phyloP scores from a whole-genome alignment of 106 monocot genomes.

The Iris macrosiphon region DNA sequence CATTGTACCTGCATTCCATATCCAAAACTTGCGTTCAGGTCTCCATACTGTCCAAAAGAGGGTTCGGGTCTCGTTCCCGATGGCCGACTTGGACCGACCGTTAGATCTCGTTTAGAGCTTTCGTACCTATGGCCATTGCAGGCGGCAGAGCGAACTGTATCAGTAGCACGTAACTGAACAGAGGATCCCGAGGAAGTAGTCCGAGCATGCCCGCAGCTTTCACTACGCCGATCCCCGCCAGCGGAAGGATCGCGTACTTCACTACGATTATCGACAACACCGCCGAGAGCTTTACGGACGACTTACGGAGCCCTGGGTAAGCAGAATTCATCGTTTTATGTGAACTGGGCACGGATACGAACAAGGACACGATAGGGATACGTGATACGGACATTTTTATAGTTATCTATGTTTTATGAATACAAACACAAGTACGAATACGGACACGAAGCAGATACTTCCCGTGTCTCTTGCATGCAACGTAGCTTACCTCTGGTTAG shows the following conservation, averaged over 20 bases:
- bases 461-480: background rate
- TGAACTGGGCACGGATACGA: no score
- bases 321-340: no score
- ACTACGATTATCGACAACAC: slow-evolving; percentile 31
- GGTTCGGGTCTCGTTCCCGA: background rate
- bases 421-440: no score
- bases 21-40: no score
- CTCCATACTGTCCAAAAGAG: no score
- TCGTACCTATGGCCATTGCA: slow-evolving; percentile 45
- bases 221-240: slow-evolving; percentile 39
- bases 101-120: background rate
- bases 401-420: no score
- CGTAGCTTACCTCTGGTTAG: slow-evolving; percentile 25
- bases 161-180: slow-evolving; percentile 44
- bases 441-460: no score
- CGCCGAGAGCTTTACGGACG: slow-evolving; percentile 14
- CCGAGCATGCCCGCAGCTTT: slow-evolving; percentile 28
- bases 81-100: background rate
- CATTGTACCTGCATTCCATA: slow-evolving; percentile 29
- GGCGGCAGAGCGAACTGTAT: slow-evolving; percentile 62
- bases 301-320: slow-evolving; percentile 25
- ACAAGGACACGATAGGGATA: no score
- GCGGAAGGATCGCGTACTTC: slow-evolving; percentile 32
- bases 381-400: no score
- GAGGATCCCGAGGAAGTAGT: slow-evolving; percentile 42